Evolutionary conservation across 1,139 yeast species (phyloP).

Genomic region (Geotrichum carabidarum): DNA sequence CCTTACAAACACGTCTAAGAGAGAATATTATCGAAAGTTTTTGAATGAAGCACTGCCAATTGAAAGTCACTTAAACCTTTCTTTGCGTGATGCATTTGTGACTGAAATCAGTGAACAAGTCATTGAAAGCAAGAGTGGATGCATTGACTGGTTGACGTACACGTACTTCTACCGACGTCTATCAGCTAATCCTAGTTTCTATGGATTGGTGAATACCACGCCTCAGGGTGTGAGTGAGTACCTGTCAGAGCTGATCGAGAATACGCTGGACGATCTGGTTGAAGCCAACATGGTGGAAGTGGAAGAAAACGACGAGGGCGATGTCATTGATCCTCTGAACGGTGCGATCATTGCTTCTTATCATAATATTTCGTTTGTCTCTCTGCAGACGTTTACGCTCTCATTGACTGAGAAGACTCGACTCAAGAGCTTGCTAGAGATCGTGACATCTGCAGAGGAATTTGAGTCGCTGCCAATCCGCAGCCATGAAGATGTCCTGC

Average conservation of each 20-base stretch:
- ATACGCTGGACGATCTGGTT: constrained; percentile 58
- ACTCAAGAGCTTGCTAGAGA: constrained; percentile 60
- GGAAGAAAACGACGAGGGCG: constrained; percentile 44
- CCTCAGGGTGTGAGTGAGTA: constrained; percentile 71
- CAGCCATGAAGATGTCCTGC: constrained; percentile 48
- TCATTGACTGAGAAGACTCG: constrained; percentile 53
- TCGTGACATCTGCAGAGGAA: constrained; percentile 63
- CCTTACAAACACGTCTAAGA: constrained; percentile 52
- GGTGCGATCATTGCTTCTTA: constrained; percentile 74
- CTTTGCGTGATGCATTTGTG: constrained; percentile 61
- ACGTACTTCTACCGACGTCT: constrained; percentile 78
- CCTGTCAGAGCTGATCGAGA: constrained; percentile 78
- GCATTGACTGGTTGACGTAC: constrained; percentile 85
- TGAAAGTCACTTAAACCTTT: constrained; percentile 64
- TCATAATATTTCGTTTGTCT: constrained; percentile 56
- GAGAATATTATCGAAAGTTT: constrained; percentile 66
- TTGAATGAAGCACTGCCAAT: constrained; percentile 72
- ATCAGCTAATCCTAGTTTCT: constrained; percentile 79
- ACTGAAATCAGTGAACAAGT: constrained; percentile 65
- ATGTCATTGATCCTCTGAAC: constrained; percentile 54
- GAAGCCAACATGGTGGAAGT: constrained; percentile 61
- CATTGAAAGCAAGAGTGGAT: constrained; percentile 71
- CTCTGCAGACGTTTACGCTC: constrained; percentile 58
- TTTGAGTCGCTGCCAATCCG: constrained; percentile 61
- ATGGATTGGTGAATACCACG: constrained; percentile 64